These are phyloP conservation scores for Lipomyces lipofer DNA, from an alignment of 805 yeast genomes.

Conservation along the genomic window DNA sequence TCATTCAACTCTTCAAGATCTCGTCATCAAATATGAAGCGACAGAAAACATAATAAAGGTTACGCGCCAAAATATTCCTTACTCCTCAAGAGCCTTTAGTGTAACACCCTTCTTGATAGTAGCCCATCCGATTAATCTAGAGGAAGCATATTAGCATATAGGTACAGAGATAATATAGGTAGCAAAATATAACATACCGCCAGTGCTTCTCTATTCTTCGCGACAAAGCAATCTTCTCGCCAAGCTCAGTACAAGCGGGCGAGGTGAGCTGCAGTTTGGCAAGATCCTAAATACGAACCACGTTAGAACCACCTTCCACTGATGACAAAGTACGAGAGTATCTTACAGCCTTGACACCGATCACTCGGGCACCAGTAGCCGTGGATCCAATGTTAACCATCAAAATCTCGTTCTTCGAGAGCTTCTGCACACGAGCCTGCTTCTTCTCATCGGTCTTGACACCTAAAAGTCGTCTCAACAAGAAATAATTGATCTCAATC, in stretches of 20 bases:
- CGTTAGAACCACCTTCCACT: background rate
- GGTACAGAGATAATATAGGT: background rate
- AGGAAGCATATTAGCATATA: background rate
- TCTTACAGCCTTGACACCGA: constrained; percentile 79
- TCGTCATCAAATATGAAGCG: too few species aligned
- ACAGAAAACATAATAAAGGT: too few species aligned
- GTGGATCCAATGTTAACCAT: constrained; percentile 99
- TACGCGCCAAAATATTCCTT: too few species aligned
- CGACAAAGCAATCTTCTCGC: constrained; percentile 97
- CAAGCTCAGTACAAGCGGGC: constrained; percentile 98
- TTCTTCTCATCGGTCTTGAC: constrained; percentile 83
- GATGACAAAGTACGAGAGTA: background rate
- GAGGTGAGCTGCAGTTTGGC: constrained; percentile 95
- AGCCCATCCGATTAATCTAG: constrained; percentile 93
- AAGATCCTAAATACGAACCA: constrained; percentile 62
- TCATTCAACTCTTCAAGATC: too few species aligned
- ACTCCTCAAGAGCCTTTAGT: constrained; percentile 21
- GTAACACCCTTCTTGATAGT: constrained; percentile 41
- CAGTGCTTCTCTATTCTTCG: constrained; percentile 99
- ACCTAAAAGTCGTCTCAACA: constrained; percentile 94
- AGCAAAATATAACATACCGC: constrained; percentile 51
- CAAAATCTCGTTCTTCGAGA: constrained; percentile 90
- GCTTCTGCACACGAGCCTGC: constrained; percentile 94
- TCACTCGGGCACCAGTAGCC: constrained; percentile 98
- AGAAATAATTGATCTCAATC: constrained; percentile 94